These are phyloP conservation scores for Microascus cirrosus DNA, from an alignment of 2,329 filamentous ascomycete genomes.

Conservation along the genomic window DNA sequence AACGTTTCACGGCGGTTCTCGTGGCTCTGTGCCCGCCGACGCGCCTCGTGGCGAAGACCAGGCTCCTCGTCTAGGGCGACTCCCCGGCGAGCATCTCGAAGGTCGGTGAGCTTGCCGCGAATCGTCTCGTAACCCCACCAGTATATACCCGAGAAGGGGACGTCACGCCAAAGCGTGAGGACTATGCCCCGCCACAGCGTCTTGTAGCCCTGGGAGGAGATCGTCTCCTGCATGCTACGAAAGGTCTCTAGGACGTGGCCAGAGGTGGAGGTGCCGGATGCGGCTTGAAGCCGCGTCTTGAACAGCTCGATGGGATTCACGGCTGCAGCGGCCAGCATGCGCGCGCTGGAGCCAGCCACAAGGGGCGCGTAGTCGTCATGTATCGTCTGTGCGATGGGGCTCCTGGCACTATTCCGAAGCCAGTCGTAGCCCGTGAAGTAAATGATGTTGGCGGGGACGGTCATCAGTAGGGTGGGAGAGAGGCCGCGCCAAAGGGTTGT, in stretches of 20 bases:
- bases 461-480: slow-evolving; percentile 90
- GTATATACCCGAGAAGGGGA: slow-evolving; percentile 93
- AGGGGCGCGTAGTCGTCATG: slow-evolving; percentile 69
- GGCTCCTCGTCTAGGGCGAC: slow-evolving; percentile 9
- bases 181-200: slow-evolving; percentile 86
- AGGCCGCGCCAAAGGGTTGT: slow-evolving; percentile 84
- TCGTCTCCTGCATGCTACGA: slow-evolving; percentile 67
- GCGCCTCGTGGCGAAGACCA: slow-evolving; percentile 26
- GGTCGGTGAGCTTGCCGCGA: slow-evolving; percentile 58
- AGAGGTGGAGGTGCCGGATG: slow-evolving; percentile 42
- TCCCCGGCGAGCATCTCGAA: slow-evolving; percentile 42
- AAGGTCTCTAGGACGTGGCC: slow-evolving; percentile 73
- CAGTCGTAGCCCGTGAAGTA: slow-evolving; percentile 98
- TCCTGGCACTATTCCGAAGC: slow-evolving; percentile 63
- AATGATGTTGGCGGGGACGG: slow-evolving; percentile 90
- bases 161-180: slow-evolving; percentile 89
- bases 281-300: slow-evolving; percentile 81
- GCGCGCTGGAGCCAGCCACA: slow-evolving; percentile 65
- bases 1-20: slow-evolving; percentile 71
- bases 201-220: slow-evolving; percentile 61
- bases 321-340: slow-evolving; percentile 67
- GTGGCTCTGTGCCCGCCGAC: slow-evolving; percentile 47
- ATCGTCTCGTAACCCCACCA: slow-evolving; percentile 96
- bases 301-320: slow-evolving; percentile 93
- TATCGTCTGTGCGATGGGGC: slow-evolving; percentile 54